Percentiles rank a stretch among this genome's conserved stretches.
These are phyloP conservation scores for Diaporthe australafricana DNA, from an alignment of 2,329 filamentous ascomycete genomes.

Conservation along the genomic window DNA sequence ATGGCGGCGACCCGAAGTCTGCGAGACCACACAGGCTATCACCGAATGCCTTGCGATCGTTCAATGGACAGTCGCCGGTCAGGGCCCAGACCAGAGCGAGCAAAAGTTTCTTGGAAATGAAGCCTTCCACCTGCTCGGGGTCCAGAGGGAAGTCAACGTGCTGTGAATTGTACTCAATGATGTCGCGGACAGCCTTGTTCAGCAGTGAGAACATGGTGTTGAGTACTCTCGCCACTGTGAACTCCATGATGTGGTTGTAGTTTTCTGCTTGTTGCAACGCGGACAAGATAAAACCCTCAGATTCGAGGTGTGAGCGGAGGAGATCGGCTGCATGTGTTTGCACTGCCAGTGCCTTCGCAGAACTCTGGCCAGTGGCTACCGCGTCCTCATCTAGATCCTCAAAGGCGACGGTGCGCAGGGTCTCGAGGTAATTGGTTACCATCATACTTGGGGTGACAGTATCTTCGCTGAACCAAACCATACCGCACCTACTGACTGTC, in stretches of 20 bases:
- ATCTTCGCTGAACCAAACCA: conserved; percentile 99
- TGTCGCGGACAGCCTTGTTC: conserved; percentile 91
- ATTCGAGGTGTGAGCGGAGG: conserved; percentile 79
- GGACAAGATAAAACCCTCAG: conserved; percentile 83
- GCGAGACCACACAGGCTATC: conserved; percentile 85
- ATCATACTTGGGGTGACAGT: conserved; percentile 94
- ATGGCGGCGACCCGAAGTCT: conserved; percentile 84
- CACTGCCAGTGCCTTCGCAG: conserved; percentile 81
- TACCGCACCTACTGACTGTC: conserved; percentile 99
- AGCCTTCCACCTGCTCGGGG: conserved; percentile 88
- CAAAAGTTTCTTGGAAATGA: conserved; percentile 92
- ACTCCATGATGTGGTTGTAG: conserved; percentile 98
- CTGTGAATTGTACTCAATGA: conserved; percentile 95
- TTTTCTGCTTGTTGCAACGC: conserved; percentile 80
- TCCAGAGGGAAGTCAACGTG: conserved; percentile 95
- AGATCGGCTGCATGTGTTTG: conserved; percentile 85
- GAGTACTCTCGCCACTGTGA: conserved; percentile 88
- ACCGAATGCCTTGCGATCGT: conserved; percentile 89
- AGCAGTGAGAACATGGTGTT: conserved; percentile 95
- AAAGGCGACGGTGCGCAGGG: conserved; percentile 84
- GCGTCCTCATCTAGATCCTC: conserved; percentile 97
- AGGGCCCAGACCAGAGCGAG: conserved; percentile 95
- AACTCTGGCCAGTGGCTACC: conserved; percentile 78
- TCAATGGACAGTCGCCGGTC: conserved; percentile 91
- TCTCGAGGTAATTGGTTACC: conserved; percentile 89